Evolutionary conservation across 2,329 filamentous ascomycete genomes (phyloP).

Genomic region (Nemania bipapillata): DNA sequence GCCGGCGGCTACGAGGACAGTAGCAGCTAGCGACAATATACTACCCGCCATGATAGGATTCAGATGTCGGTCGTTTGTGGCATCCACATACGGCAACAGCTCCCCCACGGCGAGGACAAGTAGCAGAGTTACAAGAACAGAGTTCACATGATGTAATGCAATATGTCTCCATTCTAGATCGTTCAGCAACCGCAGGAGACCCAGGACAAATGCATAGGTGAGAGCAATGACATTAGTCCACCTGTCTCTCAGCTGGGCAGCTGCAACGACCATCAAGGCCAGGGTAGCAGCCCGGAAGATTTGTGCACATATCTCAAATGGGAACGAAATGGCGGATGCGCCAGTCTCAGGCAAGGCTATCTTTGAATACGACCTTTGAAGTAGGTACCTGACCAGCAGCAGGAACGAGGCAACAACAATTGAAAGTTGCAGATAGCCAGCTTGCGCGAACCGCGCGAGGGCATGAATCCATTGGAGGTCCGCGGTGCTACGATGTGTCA

Average conservation of each 20-base stretch:
- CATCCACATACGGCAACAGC: constrained; percentile 59
- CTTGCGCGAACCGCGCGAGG: constrained; percentile 55
- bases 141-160: constrained; percentile 62
- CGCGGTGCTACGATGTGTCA: constrained; percentile 21
- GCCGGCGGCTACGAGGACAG: constrained; percentile 55
- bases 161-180: constrained; percentile 59
- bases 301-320: constrained; percentile 59
- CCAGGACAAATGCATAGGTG: constrained; percentile 58
- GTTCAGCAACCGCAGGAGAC: constrained; percentile 57
- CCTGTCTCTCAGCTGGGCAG: constrained; percentile 50
- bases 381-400: constrained; percentile 52
- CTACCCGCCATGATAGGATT: constrained; percentile 52
- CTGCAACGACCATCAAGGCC: constrained; percentile 55
- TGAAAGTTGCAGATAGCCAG: constrained; percentile 56
- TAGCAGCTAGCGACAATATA: constrained; percentile 53
- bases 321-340: constrained; percentile 55
- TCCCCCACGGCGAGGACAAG: constrained; percentile 53
- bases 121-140: constrained; percentile 55
- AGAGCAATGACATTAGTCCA: constrained; percentile 54
- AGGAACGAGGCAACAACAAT: constrained; percentile 54
- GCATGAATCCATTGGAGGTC: constrained; percentile 54
- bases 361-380: constrained; percentile 49
- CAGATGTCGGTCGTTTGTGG: constrained; percentile 48
- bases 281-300: constrained; percentile 54
- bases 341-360: constrained; percentile 49